Conservation (phyloP, 225 moss, liverwort and hornwort species). For the Rhytidiadelphus loreus region DNA sequence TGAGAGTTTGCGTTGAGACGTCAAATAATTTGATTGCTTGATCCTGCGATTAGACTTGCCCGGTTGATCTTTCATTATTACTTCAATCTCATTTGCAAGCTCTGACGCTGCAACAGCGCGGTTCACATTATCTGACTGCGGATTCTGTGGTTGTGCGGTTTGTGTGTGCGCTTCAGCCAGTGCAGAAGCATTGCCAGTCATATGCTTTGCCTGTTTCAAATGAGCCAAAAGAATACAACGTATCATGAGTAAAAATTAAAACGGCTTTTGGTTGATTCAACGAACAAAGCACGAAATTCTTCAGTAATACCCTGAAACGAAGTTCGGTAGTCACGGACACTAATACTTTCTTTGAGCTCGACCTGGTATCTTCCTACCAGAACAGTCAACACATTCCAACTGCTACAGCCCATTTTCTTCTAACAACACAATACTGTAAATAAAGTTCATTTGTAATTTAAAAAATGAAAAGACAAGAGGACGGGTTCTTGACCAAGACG, state of each 20-base stretch:
- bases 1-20: not conserved
- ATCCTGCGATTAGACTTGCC: constrained; percentile 5
- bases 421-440: not conserved
- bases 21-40: not conserved
- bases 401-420: not conserved
- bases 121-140: not conserved
- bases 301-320: not conserved
- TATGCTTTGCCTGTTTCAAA: constrained; percentile 1
- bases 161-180: not conserved
- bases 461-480: not conserved
- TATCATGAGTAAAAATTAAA: not conserved
- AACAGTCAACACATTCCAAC: not conserved
- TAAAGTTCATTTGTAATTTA: not conserved
- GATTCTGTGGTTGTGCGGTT: not conserved
- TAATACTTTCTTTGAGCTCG: not conserved
- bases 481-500: not conserved
- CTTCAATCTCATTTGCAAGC: constrained; percentile 33
- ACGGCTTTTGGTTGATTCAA: not conserved
- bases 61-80: constrained; percentile 4
- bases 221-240: not conserved
- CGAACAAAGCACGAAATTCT: not conserved
- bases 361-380: not conserved
- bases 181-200: not conserved
- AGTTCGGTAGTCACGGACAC: not conserved
- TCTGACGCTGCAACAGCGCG: constrained; percentile 12